Evolutionary conservation across 192 early-diverging fungal species (phyloP).

Genomic region (Oehlia diaphana): DNA sequence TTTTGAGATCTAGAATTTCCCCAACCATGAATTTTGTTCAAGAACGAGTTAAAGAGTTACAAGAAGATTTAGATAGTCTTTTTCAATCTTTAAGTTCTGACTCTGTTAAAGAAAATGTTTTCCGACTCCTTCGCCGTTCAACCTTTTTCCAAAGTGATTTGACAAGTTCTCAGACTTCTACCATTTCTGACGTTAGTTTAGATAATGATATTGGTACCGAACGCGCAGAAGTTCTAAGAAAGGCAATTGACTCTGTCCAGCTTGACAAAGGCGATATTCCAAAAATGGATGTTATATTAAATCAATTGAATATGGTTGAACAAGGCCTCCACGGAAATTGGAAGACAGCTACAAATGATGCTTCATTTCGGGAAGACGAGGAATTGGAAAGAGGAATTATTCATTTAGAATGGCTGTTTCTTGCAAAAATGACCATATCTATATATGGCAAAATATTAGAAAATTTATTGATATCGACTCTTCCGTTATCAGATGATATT

Average conservation of each 20-base stretch:
- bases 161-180: neutral
- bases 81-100: neutral
- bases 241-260: neutral
- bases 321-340: neutral
- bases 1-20: neutral
- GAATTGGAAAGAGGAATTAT: slow-evolving; percentile 5
- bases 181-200: neutral
- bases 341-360: neutral
- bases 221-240: slow-evolving; percentile 2
- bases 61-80: neutral
- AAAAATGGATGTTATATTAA: neutral
- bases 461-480: slow-evolving; percentile 55
- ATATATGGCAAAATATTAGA: slow-evolving; percentile 60
- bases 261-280: neutral
- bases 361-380: neutral
- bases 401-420: slow-evolving; percentile 45
- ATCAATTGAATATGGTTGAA: neutral
- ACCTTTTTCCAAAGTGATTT: neutral
- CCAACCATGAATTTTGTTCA: neutral
- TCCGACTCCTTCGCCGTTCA: neutral
- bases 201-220: neutral
- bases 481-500: slow-evolving; percentile 63
- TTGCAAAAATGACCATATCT: slow-evolving; percentile 51
- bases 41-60: slow-evolving; percentile 6
- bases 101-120: neutral